phyloP scores from a whole-genome alignment of 352 stramenopile species.

The Pythium scleroteichum region DNA sequence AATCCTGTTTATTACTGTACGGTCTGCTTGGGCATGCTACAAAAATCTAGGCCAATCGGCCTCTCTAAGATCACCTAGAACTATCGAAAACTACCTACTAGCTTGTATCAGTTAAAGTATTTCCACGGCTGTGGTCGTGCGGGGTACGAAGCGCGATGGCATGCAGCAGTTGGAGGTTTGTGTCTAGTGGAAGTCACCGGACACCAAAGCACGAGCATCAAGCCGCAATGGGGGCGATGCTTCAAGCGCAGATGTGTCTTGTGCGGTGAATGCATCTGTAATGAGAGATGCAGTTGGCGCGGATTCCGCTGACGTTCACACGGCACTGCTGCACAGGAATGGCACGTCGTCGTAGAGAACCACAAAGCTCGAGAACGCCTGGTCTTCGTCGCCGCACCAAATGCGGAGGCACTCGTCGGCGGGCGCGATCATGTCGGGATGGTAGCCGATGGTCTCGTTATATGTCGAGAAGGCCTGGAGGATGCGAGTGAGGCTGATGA shows the following conservation, averaged over 20 bases:
- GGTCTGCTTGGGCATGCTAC: no score
- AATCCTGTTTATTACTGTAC: no score
- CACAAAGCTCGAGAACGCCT: conserved; percentile 66
- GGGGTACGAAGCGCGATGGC: no score
- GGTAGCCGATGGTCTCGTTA: conserved; percentile 58
- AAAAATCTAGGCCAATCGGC: no score
- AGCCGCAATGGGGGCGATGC: conserved; percentile 43
- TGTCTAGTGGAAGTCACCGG: no score
- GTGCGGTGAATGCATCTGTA: conserved; percentile 4
- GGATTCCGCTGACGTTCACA: background rate
- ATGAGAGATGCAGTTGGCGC: conserved; percentile 11
- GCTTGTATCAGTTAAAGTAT: no score
- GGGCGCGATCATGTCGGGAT: conserved; percentile 46
- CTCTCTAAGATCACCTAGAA: no score
- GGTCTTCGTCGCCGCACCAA: conserved; percentile 62
- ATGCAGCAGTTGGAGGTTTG: no score
- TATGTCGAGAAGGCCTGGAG: conserved; percentile 72
- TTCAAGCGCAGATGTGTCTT: conserved; percentile 5
- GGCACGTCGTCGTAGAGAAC: conserved; percentile 56
- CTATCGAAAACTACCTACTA: no score
- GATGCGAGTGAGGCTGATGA: conserved; percentile 41
- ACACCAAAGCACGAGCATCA: conserved; percentile 17
- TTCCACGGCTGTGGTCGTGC: no score
- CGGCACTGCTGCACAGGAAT: conserved; percentile 32
- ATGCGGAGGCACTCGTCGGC: conserved; percentile 52